Evolutionary conservation across 768 basidiomycete genomes (phyloP).

Genomic region (Sarcodon aspratus): DNA sequence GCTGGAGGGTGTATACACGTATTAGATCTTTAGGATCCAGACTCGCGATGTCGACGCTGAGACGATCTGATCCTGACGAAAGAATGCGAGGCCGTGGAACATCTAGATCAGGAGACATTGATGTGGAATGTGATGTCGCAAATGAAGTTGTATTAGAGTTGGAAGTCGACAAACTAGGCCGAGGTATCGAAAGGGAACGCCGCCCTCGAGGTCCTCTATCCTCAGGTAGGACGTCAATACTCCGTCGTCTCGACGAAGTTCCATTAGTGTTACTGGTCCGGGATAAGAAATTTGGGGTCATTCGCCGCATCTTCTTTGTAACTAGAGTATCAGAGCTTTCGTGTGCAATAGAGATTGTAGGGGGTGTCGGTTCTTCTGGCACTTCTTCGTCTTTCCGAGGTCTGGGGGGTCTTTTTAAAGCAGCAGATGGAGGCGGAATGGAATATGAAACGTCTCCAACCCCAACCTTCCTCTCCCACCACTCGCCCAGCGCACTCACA

Average conservation of each 20-base stretch:
- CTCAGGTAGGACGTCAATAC: conserved; percentile 14
- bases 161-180: conserved; percentile 3
- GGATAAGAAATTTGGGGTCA: not conserved
- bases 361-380: not conserved
- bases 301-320: not conserved
- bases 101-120: not conserved
- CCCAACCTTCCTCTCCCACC: conserved; percentile 74
- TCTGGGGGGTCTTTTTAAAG: not conserved
- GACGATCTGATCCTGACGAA: conserved; percentile 9
- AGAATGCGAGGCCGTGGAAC: not conserved
- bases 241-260: conserved; percentile 6
- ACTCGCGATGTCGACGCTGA: conserved; percentile 14
- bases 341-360: not conserved
- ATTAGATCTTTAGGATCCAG: conserved; percentile 45
- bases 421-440: not conserved
- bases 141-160: conserved; percentile 1
- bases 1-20: conserved; percentile 69
- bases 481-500: conserved; percentile 47
- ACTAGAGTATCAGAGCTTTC: not conserved
- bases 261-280: not conserved
- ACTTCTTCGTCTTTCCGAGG: not conserved
- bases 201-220: conserved; percentile 2
- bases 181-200: conserved; percentile 3
- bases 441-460: conserved; percentile 44
- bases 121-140: not conserved